Evolutionary conservation across 306 rosid species (phyloP).

Genomic region (Hippophae tibetana): DNA sequence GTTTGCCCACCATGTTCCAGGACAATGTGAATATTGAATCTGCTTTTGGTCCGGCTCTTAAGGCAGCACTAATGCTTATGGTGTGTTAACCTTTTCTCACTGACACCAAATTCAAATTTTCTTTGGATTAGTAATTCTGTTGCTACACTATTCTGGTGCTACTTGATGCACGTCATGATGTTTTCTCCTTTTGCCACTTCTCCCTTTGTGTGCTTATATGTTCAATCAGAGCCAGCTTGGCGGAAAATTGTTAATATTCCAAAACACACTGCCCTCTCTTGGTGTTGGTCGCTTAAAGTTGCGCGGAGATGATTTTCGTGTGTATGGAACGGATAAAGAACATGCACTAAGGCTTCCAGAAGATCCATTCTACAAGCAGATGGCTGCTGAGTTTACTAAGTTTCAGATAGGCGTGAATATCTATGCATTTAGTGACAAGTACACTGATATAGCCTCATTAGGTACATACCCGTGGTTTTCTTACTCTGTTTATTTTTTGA

Average conservation of each 20-base stretch:
- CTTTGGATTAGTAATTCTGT: slow-evolving; percentile 2
- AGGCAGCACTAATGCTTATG: slow-evolving; percentile 91
- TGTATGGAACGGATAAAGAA: slow-evolving; percentile 93
- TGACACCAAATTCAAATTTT: slow-evolving; percentile 8
- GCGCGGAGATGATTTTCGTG: slow-evolving; percentile 94
- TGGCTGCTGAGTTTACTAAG: slow-evolving; percentile 98
- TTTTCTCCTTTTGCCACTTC: slow-evolving; percentile 1
- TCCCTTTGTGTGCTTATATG: background rate
- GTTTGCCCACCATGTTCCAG: slow-evolving; percentile 92
- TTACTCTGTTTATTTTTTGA: slow-evolving; percentile 10
- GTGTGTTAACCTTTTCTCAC: slow-evolving; percentile 30
- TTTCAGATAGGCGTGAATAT: slow-evolving; percentile 77
- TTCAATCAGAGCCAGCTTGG: slow-evolving; percentile 80
- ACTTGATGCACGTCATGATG: no score
- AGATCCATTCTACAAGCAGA: slow-evolving; percentile 97
- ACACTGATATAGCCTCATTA: slow-evolving; percentile 92
- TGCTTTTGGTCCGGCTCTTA: slow-evolving; percentile 95
- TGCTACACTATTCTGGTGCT: slow-evolving; percentile 3
- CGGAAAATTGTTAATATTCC: slow-evolving; percentile 92
- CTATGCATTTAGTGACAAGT: slow-evolving; percentile 92
- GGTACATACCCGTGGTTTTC: slow-evolving; percentile 39
- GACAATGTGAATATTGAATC: slow-evolving; percentile 88
- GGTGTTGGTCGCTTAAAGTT: slow-evolving; percentile 92
- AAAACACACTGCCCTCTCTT: slow-evolving; percentile 89
- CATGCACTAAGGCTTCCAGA: slow-evolving; percentile 74